A percentile compares a stretch with the other conserved stretches of the same genome.
These are phyloP conservation scores for Talaromyces proteolyticus DNA, from an alignment of 495 filamentous ascomycete species.

Conservation along the genomic window DNA sequence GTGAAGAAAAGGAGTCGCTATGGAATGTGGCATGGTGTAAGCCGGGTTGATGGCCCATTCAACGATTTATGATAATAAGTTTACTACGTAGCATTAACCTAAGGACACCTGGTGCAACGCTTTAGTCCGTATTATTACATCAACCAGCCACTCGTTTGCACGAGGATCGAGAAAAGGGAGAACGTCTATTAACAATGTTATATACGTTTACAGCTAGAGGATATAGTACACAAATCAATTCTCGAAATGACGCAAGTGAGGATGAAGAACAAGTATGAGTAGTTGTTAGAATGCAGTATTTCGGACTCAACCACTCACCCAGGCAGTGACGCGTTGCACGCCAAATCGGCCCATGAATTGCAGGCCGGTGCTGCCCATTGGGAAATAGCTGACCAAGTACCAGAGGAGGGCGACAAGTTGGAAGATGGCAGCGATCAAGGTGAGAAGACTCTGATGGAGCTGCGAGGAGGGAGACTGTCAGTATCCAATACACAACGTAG, in stretches of 20 bases:
- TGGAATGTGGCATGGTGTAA: no score
- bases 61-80: no score
- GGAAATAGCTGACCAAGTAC: conserved; percentile 98
- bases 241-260: no score
- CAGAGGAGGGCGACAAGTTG: conserved; percentile 80
- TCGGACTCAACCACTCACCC: conserved; percentile 68
- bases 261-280: neutral
- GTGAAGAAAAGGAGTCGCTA: neutral
- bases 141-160: no score
- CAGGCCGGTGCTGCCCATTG: conserved; percentile 87
- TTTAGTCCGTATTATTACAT: no score
- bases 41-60: no score
- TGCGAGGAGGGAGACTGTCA: conserved; percentile 27
- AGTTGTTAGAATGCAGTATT: neutral
- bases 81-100: no score
- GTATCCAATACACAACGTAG: neutral
- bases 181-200: no score
- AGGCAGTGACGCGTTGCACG: conserved; percentile 73
- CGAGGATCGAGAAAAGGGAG: no score
- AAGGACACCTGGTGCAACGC: no score
- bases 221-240: no score
- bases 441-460: conserved; percentile 76
- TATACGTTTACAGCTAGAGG: no score
- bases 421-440: conserved; percentile 72
- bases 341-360: conserved; percentile 84